phyloP scores from a whole-genome alignment of 176 grass and related monocot genomes.

The Avena sativa region DNA sequence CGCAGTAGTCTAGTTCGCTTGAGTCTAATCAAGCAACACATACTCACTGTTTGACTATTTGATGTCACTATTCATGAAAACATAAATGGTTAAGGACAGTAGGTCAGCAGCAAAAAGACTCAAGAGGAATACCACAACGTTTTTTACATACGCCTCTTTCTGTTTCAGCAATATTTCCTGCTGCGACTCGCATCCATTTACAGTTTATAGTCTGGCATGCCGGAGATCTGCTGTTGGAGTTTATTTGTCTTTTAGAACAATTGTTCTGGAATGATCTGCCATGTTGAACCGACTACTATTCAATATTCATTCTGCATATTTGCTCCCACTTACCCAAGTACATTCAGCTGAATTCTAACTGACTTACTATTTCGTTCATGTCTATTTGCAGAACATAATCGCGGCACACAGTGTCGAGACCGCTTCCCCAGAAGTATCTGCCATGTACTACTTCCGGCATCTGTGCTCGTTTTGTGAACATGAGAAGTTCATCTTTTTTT shows the following conservation, averaged over 20 bases:
- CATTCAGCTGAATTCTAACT: constrained; percentile 18
- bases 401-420: background rate
- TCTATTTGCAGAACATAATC: constrained; percentile 40
- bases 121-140: background rate
- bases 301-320: background rate
- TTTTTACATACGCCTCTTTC: background rate
- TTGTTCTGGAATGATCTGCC: background rate
- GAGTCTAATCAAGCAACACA: no score
- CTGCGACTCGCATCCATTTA: no score
- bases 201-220: no score
- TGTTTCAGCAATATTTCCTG: constrained; percentile 5
- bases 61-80: no score
- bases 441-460: background rate
- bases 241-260: no score
- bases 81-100: no score
- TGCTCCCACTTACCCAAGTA: background rate
- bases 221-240: no score
- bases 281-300: background rate
- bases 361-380: background rate
- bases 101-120: background rate
- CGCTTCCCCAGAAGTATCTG: background rate
- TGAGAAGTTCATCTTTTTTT: background rate
- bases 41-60: no score
- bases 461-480: constrained; percentile 6
- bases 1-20: no score